These are phyloP conservation scores for Lasiosphaeriaceae sp. DNA, from an alignment of 495 filamentous ascomycete species.

Conservation along the genomic window DNA sequence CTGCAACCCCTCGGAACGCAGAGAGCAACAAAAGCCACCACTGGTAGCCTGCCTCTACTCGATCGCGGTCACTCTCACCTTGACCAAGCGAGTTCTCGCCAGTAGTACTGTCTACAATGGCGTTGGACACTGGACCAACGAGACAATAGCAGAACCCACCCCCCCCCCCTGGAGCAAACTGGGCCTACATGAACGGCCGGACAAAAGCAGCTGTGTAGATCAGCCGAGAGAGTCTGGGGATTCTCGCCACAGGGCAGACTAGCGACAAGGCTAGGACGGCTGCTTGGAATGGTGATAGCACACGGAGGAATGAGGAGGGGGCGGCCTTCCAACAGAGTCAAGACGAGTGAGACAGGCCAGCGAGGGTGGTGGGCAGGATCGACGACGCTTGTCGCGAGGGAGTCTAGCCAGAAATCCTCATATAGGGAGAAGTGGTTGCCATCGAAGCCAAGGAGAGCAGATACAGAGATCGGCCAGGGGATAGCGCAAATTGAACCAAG, in stretches of 20 bases:
- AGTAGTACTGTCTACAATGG: background rate
- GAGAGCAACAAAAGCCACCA: background rate
- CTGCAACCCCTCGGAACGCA: background rate
- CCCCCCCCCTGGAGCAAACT: conserved; percentile 8
- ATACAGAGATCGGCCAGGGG: background rate
- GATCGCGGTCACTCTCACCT: background rate
- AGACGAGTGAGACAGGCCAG: conserved; percentile 1
- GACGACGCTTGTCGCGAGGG: background rate
- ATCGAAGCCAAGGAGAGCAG: background rate
- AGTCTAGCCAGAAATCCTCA: background rate
- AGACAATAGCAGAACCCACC: conserved; percentile 7
- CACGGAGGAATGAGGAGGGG: conserved; percentile 10
- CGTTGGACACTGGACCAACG: background rate
- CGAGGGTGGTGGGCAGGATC: background rate
- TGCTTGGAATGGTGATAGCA: conserved; percentile 13
- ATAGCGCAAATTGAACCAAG: conserved; percentile 2
- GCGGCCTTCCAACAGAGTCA: background rate
- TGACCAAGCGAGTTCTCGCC: background rate
- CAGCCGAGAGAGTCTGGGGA: conserved; percentile 15
- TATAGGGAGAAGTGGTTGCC: background rate
- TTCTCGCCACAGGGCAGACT: background rate
- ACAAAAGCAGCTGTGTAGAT: conserved; percentile 15
- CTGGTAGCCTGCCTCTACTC: background rate
- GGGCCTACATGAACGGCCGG: conserved; percentile 3
- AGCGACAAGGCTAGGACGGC: background rate